phyloP scores from a whole-genome alignment of 75 land plant genomes.

The Ceratopteris richardii region DNA sequence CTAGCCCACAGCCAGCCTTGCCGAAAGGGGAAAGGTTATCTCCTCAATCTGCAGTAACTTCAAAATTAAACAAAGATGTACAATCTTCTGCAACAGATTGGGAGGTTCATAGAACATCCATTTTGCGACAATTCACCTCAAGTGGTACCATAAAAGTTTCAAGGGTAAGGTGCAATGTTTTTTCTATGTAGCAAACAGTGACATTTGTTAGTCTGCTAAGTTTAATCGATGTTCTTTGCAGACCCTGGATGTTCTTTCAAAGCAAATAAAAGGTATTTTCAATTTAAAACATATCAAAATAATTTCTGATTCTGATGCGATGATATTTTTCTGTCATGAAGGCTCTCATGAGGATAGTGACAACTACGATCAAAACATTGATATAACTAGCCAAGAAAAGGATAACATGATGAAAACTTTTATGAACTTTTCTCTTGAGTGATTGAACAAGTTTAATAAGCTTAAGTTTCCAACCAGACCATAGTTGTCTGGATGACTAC shows the following conservation, averaged over 20 bases:
- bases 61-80: slow-evolving; percentile 10
- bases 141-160: slow-evolving; percentile 30
- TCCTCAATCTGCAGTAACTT: neutral
- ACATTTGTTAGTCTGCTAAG: neutral
- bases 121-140: slow-evolving; percentile 26
- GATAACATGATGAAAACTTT: too few relatives aligned
- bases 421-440: too few relatives aligned
- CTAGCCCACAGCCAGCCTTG: neutral
- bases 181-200: neutral
- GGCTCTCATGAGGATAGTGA: neutral
- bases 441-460: too few relatives aligned
- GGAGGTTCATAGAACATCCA: slow-evolving; percentile 19
- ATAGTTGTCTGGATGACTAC: too few relatives aligned
- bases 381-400: too few relatives aligned
- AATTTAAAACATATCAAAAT: neutral
- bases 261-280: slow-evolving; percentile 20
- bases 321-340: too few relatives aligned
- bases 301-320: neutral
- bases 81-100: slow-evolving; percentile 21
- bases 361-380: neutral
- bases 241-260: slow-evolving; percentile 21
- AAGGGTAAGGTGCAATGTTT: slow-evolving; percentile 12
- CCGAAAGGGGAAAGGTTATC: too few relatives aligned
- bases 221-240: slow-evolving; percentile 9
- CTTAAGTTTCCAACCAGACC: too few relatives aligned